Conservation (phyloP, 345 rosid species). For the Ailanthus altissimus region DNA sequence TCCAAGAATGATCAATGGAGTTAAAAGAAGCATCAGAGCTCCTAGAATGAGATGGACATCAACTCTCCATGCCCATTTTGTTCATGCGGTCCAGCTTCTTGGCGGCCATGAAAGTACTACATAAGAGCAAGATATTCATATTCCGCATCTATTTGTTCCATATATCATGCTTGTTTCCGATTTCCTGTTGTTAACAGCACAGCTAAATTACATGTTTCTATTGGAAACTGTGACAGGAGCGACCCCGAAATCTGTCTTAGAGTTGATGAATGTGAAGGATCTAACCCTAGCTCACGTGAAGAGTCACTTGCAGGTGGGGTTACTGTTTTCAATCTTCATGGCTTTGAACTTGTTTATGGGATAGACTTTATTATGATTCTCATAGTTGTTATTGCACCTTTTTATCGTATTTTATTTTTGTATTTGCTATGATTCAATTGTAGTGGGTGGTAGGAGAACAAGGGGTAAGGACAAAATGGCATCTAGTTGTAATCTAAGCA, state of each 20-base stretch:
- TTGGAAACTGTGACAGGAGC: slow-evolving; percentile 59
- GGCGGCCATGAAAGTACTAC: slow-evolving; percentile 92
- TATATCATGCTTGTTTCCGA: neutral
- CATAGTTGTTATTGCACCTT: slow-evolving; percentile 25
- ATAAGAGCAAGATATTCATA: neutral
- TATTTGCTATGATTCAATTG: slow-evolving; percentile 30
- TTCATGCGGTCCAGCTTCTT: slow-evolving; percentile 96
- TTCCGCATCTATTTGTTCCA: neutral
- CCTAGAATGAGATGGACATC: slow-evolving; percentile 99
- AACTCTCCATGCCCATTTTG: slow-evolving; percentile 89
- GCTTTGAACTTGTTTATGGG: slow-evolving; percentile 19
- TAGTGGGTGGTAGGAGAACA: slow-evolving; percentile 36
- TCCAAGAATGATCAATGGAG: slow-evolving; percentile 43
- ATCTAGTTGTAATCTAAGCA: slow-evolving; percentile 45
- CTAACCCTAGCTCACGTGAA: slow-evolving; percentile 99
- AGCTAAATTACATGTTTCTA: neutral
- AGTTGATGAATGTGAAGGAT: slow-evolving; percentile 99
- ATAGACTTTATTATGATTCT: slow-evolving; percentile 16
- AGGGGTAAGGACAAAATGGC: slow-evolving; percentile 51
- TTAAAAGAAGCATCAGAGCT: slow-evolving; percentile 74
- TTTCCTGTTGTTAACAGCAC: neutral
- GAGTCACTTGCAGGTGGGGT: slow-evolving; percentile 96
- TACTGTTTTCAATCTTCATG: slow-evolving; percentile 24
- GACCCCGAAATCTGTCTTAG: slow-evolving; percentile 94
- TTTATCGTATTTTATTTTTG: slow-evolving; percentile 28